A percentile compares a stretch with the other conserved stretches of the same genome.
phyloP scores from a whole-genome alignment of 2,329 filamentous ascomycete genomes.

The Helotiales sp. region DNA sequence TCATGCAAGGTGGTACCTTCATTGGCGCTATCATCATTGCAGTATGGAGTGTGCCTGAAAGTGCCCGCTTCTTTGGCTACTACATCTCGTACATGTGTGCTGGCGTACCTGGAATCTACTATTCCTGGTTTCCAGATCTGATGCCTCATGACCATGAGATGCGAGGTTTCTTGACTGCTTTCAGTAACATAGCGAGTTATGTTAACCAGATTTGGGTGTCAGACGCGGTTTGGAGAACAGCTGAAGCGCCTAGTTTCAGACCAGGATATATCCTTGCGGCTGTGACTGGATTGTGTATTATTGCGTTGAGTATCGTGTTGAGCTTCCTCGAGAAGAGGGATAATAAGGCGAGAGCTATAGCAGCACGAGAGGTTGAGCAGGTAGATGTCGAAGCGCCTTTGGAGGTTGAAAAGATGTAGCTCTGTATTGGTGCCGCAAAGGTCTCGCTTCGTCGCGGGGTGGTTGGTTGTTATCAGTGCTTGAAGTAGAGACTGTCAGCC shows the following conservation, averaged over 20 bases:
- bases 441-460: too few relatives aligned
- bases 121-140: slow-evolving; percentile 21
- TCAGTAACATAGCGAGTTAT: slow-evolving; percentile 24
- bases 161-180: slow-evolving; percentile 26
- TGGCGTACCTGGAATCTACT: slow-evolving; percentile 20
- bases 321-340: slow-evolving; percentile 9
- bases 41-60: slow-evolving; percentile 16
- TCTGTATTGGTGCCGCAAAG: too few relatives aligned
- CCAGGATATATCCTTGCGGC: slow-evolving; percentile 21
- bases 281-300: slow-evolving; percentile 11
- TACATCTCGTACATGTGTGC: slow-evolving; percentile 15
- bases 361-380: not conserved
- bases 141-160: slow-evolving; percentile 23
- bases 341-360: not conserved
- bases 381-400: not conserved
- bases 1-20: slow-evolving; percentile 23
- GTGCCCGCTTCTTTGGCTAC: slow-evolving; percentile 9
- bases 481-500: too few relatives aligned
- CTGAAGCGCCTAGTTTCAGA: slow-evolving; percentile 23
- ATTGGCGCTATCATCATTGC: slow-evolving; percentile 4
- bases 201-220: slow-evolving; percentile 27
- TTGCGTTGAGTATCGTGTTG: slow-evolving; percentile 1
- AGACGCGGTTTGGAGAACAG: slow-evolving; percentile 29
- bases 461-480: too few relatives aligned
- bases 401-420: not conserved